A percentile compares a stretch with the other conserved stretches of the same genome.
Evolutionary conservation across 345 rosid genomes (phyloP).

Genomic region (Odontarrhena argentea): DNA sequence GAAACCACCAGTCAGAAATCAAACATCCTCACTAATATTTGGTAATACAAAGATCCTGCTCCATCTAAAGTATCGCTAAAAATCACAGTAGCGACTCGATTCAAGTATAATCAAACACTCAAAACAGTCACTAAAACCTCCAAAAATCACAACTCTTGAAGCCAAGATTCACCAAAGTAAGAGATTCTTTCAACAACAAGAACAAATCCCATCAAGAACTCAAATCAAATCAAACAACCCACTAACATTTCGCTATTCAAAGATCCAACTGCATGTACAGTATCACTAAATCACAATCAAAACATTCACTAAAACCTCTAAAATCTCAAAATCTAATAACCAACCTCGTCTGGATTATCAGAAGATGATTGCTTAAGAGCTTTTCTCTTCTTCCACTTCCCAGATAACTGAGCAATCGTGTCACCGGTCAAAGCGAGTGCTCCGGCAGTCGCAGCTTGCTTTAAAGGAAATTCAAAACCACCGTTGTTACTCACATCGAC

Average conservation of each 20-base stretch:
- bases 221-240: too few species aligned
- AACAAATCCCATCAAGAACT: too few species aligned
- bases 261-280: too few species aligned
- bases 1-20: background rate
- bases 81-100: background rate
- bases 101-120: too few species aligned
- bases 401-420: constrained; percentile 68
- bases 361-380: constrained; percentile 34
- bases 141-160: too few species aligned
- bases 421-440: constrained; percentile 82
- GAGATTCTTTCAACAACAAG: too few species aligned
- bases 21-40: constrained; percentile 6
- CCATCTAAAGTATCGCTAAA: background rate
- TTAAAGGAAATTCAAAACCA: constrained; percentile 68
- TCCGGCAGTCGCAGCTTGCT: constrained; percentile 82
- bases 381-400: constrained; percentile 49
- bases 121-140: too few species aligned
- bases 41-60: background rate
- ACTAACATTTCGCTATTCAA: too few species aligned
- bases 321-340: constrained; percentile 4
- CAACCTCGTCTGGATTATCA: constrained; percentile 37
- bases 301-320: background rate
- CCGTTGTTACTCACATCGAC: constrained; percentile 41
- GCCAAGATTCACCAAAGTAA: too few species aligned
- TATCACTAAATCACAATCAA: too few species aligned